phyloP scores from a whole-genome alignment of 352 stramenopile genomes.

The Elongisporangium prolatum region DNA sequence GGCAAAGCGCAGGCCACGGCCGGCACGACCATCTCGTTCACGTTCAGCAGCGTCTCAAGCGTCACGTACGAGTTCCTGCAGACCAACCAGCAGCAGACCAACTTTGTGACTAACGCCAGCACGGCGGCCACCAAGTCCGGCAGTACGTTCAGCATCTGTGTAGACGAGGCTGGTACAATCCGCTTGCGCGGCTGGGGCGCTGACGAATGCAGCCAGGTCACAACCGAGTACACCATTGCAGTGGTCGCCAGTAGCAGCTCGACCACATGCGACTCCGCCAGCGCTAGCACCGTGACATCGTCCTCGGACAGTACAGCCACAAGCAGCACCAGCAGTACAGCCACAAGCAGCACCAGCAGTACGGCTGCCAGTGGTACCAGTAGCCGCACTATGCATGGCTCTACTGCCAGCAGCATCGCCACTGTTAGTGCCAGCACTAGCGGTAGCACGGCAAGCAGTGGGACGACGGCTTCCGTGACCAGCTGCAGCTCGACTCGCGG shows the following conservation, averaged over 20 bases:
- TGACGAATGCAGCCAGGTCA: conserved; percentile 37
- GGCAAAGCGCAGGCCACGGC: conserved; percentile 20
- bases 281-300: not conserved
- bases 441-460: conserved; percentile 9
- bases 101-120: conserved; percentile 20
- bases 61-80: conserved; percentile 43
- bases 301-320: not conserved
- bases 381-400: not conserved
- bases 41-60: conserved; percentile 24
- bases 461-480: not conserved
- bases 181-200: conserved; percentile 37
- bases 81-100: conserved; percentile 45
- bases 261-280: conserved; percentile 6
- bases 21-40: conserved; percentile 25
- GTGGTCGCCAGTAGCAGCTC: conserved; percentile 17
- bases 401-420: not conserved
- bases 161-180: conserved; percentile 31
- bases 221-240: conserved; percentile 24
- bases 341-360: not conserved
- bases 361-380: not conserved
- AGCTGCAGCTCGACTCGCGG: conserved; percentile 43
- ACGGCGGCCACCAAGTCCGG: conserved; percentile 15
- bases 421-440: not conserved
- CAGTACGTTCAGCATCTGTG: conserved; percentile 41
- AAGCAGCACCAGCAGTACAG: not conserved